Conservation (phyloP, 2,329 filamentous ascomycete species). For the Trichoderma koningiopsis region DNA sequence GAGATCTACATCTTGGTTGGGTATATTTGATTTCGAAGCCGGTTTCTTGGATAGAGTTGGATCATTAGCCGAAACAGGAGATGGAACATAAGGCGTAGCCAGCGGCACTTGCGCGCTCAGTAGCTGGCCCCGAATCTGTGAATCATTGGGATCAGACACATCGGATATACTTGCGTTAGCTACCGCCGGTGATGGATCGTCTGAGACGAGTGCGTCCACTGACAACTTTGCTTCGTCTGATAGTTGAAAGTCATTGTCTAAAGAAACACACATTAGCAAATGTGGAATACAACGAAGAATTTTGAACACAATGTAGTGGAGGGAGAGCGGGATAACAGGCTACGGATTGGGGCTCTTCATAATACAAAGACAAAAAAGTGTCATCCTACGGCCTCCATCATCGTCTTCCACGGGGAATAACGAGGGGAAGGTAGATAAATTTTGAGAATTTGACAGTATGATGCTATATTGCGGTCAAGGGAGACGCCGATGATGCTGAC, state of each 20-base stretch:
- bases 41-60: constrained; percentile 40
- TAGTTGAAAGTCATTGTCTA: constrained; percentile 65
- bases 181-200: constrained; percentile 44
- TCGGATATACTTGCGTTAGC: not conserved
- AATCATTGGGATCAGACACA: constrained; percentile 28
- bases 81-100: constrained; percentile 33
- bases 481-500: constrained; percentile 38
- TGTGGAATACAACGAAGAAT: constrained; percentile 21
- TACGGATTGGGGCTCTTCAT: constrained; percentile 33
- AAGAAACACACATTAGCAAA: constrained; percentile 47
- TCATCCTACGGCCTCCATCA: constrained; percentile 62
- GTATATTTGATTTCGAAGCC: constrained; percentile 33
- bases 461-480: constrained; percentile 48
- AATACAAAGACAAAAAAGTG: constrained; percentile 44
- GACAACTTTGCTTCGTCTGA: constrained; percentile 63
- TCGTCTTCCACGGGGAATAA: constrained; percentile 58
- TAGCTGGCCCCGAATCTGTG: constrained; percentile 29
- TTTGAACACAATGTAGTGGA: constrained; percentile 1
- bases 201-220: constrained; percentile 70
- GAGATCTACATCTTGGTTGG: constrained; percentile 43
- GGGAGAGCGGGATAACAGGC: constrained; percentile 3
- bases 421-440: constrained; percentile 37
- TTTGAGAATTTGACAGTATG: constrained; percentile 37
- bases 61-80: constrained; percentile 33
- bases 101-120: constrained; percentile 33